Evolutionary conservation across 202 grass and related monocot genomes (phyloP), one percentile per base, ranked within the genome.

Genomic region (Musa balbisiana): DNA sequence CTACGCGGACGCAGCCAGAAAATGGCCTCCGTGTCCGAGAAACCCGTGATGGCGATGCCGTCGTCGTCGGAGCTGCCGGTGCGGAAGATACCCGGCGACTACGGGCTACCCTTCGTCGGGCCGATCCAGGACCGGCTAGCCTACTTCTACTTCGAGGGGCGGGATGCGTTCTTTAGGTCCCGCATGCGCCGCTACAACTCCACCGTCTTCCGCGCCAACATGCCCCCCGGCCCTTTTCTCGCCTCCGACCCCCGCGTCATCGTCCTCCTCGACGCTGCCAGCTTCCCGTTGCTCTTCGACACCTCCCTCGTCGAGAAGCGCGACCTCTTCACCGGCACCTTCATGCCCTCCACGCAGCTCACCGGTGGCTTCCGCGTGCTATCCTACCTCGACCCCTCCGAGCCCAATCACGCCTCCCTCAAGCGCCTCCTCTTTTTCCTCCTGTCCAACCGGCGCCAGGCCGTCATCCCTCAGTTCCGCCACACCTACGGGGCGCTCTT

Each of bases 141-240:
- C 65, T 68, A 68, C 65, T 68, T 68, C 65, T 68, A 68, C 65
- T 29, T 6, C 21, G 8, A 68, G 65, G 65, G 65, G 22, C 26
- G 65, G 11, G 65, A 68, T 14, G 65, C 49, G 26, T 68, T 68
- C 26, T 68, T 68, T 26, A 68, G 19, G 26, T 68, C 65, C 65
- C 65, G 65, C 3, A 33, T 33, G 65, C 23, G 65, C 21, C 19
- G 22, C 65, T 29, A 68, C 22, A 33, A 33, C 21, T 68, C 65
- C 24, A 68, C 65, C 65, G 65, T 68, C 65, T 68, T 49, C 65
- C 65, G 65, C 12, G 65, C 26, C 65, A 68, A 68, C 65, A 68
- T 68, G 65, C 65, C 65, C 24, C 65, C 65, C 24, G 65, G 65
- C 24, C 65, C 65, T 14, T 68, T 68, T 22, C 26, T 68, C 26